phyloP scores from a whole-genome alignment of 805 yeast species.

The Barnettozyma californica region DNA sequence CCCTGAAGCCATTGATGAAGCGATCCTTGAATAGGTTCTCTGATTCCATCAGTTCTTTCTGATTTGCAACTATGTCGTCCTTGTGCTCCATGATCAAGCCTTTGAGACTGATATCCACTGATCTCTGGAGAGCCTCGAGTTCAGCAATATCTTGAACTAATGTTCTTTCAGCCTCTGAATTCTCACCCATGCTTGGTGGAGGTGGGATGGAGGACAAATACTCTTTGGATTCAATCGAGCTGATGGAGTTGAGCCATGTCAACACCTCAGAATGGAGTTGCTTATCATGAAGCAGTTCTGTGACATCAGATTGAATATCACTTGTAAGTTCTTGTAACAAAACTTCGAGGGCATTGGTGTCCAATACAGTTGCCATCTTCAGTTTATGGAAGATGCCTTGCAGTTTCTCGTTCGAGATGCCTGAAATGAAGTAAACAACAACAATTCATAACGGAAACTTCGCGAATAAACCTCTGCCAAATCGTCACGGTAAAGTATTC shows the following conservation, averaged over 20 bases:
- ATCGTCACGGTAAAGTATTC: background rate
- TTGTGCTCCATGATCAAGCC: constrained; percentile 32
- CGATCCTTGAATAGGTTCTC: constrained; percentile 29
- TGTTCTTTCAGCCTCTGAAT: constrained; percentile 25
- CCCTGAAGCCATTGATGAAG: constrained; percentile 27
- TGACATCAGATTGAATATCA: constrained; percentile 25
- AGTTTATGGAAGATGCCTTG: no score
- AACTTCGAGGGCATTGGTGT: constrained; percentile 23
- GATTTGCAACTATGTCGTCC: constrained; percentile 37
- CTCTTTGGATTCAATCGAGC: constrained; percentile 45
- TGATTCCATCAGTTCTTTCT: constrained; percentile 32
- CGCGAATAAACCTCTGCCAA: background rate
- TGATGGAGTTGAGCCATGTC: constrained; percentile 31
- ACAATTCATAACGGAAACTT: background rate
- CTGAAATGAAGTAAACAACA: no score
- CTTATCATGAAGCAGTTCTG: constrained; percentile 24
- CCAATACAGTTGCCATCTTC: constrained; percentile 3
- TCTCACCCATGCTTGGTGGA: constrained; percentile 28
- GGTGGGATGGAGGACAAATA: constrained; percentile 38
- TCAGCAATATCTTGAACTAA: constrained; percentile 72
- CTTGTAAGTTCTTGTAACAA: constrained; percentile 32
- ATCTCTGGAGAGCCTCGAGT: constrained; percentile 50
- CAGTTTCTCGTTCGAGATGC: background rate
- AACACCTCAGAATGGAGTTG: constrained; percentile 33
- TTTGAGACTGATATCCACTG: constrained; percentile 41